Percentiles rank a stretch among this genome's conserved stretches.
Conservation (phyloP, 106 monocot genomes). For the Gastrodia elata region DNA sequence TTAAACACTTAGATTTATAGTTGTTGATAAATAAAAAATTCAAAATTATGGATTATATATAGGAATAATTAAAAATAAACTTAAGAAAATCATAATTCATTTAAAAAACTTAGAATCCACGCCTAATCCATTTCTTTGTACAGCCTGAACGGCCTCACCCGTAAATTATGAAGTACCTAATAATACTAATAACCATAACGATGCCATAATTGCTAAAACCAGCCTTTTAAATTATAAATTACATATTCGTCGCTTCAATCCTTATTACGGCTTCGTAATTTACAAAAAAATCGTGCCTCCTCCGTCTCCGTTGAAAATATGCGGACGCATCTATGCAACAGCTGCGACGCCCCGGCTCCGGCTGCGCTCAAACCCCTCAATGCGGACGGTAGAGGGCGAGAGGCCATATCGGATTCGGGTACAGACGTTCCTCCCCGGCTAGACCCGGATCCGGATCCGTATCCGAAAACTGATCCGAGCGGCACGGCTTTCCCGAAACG, state of each 20-base stretch:
- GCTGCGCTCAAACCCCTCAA: conserved; percentile 25
- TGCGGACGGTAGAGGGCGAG: conserved; percentile 16
- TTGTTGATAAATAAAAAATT: too few relatives aligned
- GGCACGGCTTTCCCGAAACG: conserved; percentile 10
- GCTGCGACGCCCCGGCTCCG: conserved; percentile 15
- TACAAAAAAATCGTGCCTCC: not conserved
- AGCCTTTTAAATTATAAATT: not conserved
- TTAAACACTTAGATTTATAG: too few relatives aligned
- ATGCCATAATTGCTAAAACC: not conserved
- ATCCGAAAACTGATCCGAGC: not conserved
- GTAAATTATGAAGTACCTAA: not conserved
- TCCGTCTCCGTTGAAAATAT: not conserved
- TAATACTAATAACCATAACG: not conserved
- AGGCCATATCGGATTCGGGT: conserved; percentile 19
- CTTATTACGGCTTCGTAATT: not conserved
- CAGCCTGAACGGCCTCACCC: too few relatives aligned
- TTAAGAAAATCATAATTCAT: too few relatives aligned
- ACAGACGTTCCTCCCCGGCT: not conserved
- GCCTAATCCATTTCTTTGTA: not conserved
- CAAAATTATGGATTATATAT: too few relatives aligned
- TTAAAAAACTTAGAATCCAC: too few relatives aligned
- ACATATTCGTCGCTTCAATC: too few relatives aligned
- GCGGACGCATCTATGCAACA: conserved; percentile 12
- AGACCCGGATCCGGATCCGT: not conserved
- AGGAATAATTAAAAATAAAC: too few relatives aligned